Percentiles rank a stretch among this genome's conserved stretches.
Conservation (phyloP, 2,329 filamentous ascomycete species). For the Epichloe scottii region DNA sequence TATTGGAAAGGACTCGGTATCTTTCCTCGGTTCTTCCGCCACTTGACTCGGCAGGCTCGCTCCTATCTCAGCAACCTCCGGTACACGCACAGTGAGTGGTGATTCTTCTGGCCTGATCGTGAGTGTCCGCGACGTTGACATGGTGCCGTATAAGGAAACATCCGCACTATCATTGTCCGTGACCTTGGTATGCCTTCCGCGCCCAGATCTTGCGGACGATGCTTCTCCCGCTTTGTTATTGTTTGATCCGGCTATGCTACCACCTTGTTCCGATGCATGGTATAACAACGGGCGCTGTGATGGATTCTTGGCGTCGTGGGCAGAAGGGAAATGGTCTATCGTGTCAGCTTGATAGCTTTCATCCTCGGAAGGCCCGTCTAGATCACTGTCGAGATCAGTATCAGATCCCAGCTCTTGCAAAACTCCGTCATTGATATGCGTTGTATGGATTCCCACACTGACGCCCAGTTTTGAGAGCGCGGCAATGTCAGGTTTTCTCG, state of each 20-base stretch:
- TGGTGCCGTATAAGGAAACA: constrained; percentile 20
- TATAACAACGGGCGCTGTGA: constrained; percentile 13
- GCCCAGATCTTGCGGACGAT: constrained; percentile 9
- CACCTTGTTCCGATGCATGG: neutral
- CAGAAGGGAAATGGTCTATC: constrained; percentile 18
- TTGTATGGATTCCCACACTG: constrained; percentile 63
- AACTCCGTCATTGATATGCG: constrained; percentile 52
- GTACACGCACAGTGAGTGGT: constrained; percentile 5
- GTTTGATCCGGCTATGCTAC: neutral
- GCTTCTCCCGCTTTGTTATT: constrained; percentile 4
- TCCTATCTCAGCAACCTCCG: constrained; percentile 4
- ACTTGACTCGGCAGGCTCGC: neutral
- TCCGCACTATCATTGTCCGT: constrained; percentile 6
- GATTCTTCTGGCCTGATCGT: neutral
- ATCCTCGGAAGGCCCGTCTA: constrained; percentile 17
- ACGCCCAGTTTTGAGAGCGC: constrained; percentile 45
- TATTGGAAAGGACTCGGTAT: constrained; percentile 13
- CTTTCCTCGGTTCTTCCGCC: neutral
- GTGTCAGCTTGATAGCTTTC: constrained; percentile 15
- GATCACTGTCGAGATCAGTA: constrained; percentile 19
- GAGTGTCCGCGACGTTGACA: constrained; percentile 15
- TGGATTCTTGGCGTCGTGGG: constrained; percentile 9
- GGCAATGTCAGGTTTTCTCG: constrained; percentile 45
- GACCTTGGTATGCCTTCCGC: constrained; percentile 7
- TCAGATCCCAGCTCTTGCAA: constrained; percentile 30